Base-by-base conservation (phyloP, 306 rosid species). In the Bauhinia variegata region DNA sequence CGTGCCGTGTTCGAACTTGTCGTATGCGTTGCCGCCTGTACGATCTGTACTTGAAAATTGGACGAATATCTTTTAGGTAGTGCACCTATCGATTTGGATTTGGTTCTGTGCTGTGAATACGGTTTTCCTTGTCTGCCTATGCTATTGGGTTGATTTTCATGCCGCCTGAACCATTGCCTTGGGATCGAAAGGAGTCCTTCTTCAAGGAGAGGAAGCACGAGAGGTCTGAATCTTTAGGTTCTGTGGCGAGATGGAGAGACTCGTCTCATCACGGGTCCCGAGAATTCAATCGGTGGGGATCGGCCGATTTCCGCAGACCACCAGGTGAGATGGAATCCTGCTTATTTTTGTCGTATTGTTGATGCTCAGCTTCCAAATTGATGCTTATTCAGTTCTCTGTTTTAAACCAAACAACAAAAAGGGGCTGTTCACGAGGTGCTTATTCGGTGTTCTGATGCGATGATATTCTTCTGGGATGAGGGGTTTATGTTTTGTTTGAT, bases 141-240 rank as follows among this genome's bases (percentile, higher is more conserved):
- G 95, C 95, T 73, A 77, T 90, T 86, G 70, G 84, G 82, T 74
- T 82, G 85, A 53, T 80, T 78, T 95, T 86, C 87, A 95, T 95
- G 99, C 99, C 99, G 97, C 97, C 95, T 7, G 99, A 95, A 82
- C 92, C 97, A 60, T 69, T 95, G 72, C 92, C 96, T 72, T 91
- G 92, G 89, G 97, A 95, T 80, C 96, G 99, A 78, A 95, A 95
- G 91, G 97, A 93, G 9, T 23, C 28, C 75, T 84, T 83, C 78
- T 84, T 88, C 82, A 93, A 87, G 87, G 96, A 95, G 92, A 91
- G 97, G 96, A 95, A 88, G 96, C 91, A 87, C 82, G 99, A 91
- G 65, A 79, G 96, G 81, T 82, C 95, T n/a, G 99, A 95, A 52
- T 79, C 97, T 54, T 30, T 80, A 12, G 95, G 91, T 19, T 80